Conservation (phyloP, 164 flowering plant genomes). For the Chimonanthus praecox region DNA sequence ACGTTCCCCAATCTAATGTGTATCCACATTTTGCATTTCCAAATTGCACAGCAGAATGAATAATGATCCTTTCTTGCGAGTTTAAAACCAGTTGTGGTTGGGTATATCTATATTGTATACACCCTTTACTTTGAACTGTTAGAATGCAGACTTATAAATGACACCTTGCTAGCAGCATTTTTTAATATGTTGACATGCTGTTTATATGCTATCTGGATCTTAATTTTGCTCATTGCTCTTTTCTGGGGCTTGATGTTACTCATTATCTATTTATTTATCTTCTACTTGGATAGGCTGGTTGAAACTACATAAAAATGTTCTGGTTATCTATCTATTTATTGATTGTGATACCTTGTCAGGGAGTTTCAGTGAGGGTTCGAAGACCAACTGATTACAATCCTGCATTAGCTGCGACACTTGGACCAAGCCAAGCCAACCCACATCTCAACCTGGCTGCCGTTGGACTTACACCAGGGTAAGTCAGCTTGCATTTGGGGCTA, state of each 20-base stretch:
- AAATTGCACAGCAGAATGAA: too few species aligned
- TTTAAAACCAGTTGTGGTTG: too few species aligned
- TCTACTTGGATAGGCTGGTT: not conserved
- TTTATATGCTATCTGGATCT: not conserved
- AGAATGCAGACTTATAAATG: not conserved
- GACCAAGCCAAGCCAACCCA: conserved; percentile 85
- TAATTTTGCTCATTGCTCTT: not conserved
- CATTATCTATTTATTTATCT: not conserved
- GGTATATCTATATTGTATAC: too few species aligned
- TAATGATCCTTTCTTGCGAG: too few species aligned
- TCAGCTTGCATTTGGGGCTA: not conserved
- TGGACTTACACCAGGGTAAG: conserved; percentile 70
- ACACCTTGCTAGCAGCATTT: not conserved
- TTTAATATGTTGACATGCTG: not conserved
- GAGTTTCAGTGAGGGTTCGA: conserved; percentile 75
- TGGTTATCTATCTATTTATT: not conserved
- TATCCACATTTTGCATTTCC: too few species aligned
- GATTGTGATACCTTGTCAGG: conserved; percentile 30
- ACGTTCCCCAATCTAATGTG: too few species aligned
- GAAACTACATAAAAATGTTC: not conserved
- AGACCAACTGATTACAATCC: conserved; percentile 91
- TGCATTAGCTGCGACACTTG: conserved; percentile 80
- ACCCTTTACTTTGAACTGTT: not conserved
- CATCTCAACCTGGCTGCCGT: conserved; percentile 74
- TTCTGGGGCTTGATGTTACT: not conserved